Percentiles rank a stretch among this genome's conserved stretches.
These are phyloP conservation scores for Lactarius evosmus DNA, from an alignment of 768 basidiomycete species.

Conservation along the genomic window DNA sequence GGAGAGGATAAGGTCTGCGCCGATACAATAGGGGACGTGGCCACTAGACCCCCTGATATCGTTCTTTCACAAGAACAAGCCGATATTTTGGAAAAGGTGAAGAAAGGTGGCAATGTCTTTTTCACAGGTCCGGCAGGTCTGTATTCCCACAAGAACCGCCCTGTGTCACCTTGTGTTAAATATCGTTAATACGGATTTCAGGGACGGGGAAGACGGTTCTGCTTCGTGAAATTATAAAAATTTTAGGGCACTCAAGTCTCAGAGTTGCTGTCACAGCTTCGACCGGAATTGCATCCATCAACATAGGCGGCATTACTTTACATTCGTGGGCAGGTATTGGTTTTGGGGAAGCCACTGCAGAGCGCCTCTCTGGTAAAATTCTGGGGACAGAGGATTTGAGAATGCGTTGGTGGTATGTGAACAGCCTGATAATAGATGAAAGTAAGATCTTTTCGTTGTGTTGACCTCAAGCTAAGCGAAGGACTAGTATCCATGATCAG, in stretches of 20 bases:
- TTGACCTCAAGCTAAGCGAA: not conserved
- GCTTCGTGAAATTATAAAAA: conserved; percentile 66
- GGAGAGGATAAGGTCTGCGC: not conserved
- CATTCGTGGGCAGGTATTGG: conserved; percentile 85
- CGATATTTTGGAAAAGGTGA: conserved; percentile 49
- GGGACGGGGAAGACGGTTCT: conserved; percentile 85
- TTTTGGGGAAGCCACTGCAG: conserved; percentile 56
- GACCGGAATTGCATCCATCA: conserved; percentile 76
- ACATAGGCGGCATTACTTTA: conserved; percentile 77
- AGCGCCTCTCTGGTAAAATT: conserved; percentile 56
- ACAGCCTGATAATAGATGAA: conserved; percentile 78
- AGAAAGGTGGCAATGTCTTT: conserved; percentile 64
- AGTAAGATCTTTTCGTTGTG: conserved; percentile 44
- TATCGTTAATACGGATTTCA: conserved; percentile 27
- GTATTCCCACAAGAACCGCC: conserved; percentile 14
- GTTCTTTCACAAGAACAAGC: conserved; percentile 53
- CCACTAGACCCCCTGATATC: conserved; percentile 28
- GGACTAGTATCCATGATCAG: conserved; percentile 85
- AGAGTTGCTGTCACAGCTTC: conserved; percentile 75
- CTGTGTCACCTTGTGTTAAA: not conserved
- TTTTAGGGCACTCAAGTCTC: conserved; percentile 34
- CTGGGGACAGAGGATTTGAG: conserved; percentile 39
- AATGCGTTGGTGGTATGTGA: conserved; percentile 57
- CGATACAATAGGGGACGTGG: not conserved
- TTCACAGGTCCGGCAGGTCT: conserved; percentile 84